Evolutionary conservation across 768 basidiomycete genomes (phyloP), one percentile per base, ranked within the genome.

Genomic region (Mycena epipterygia): DNA sequence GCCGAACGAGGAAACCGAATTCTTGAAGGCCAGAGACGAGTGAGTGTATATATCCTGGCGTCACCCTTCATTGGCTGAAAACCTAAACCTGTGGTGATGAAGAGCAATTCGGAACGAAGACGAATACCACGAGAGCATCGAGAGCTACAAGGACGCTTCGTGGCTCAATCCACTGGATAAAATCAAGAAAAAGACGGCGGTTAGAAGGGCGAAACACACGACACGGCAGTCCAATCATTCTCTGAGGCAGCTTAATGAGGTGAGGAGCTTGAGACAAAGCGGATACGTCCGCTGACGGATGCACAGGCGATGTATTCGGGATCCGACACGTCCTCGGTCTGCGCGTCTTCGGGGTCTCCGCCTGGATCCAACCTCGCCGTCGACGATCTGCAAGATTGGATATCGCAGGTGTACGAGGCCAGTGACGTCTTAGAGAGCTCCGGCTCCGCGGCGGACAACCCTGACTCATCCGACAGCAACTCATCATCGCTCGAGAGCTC

Each of bases 21-120:
- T 64, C 51, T 41, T 51, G 62, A 64, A 5, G 19, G n/a, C 27
- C 37, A 51, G 62, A 9, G 39, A 64, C 23, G 49, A 64, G 62
- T 64, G 62, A 1, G 62, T 53, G 3, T 44, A 44, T n/a, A 25
- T 51, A 5, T 13, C n/a, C 37, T 27, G 3, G 19, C 25, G 21
- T n/a, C 8, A 37, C 14, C 8, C 21, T n/a, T 44, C 11, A n/a
- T n/a, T 3, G 1, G 21, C 19, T 23, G 52, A 13, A 58, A 37
- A 27, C 17, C 14, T 62, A 8, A 62, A 37, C 42, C 4, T 44
- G 39, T 41, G 2, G 30, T 35, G 21, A n/a, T 2, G 29, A 16
- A 64, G 62, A 42, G 35, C 39, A 8, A 52, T 64, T 11, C 49
- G 14, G 27, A 29, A 39, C 7, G 35, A 17, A 33, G 30, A 64